Conservation (phyloP, 78 protist species). For the Emiliania huxleyi region DNA sequence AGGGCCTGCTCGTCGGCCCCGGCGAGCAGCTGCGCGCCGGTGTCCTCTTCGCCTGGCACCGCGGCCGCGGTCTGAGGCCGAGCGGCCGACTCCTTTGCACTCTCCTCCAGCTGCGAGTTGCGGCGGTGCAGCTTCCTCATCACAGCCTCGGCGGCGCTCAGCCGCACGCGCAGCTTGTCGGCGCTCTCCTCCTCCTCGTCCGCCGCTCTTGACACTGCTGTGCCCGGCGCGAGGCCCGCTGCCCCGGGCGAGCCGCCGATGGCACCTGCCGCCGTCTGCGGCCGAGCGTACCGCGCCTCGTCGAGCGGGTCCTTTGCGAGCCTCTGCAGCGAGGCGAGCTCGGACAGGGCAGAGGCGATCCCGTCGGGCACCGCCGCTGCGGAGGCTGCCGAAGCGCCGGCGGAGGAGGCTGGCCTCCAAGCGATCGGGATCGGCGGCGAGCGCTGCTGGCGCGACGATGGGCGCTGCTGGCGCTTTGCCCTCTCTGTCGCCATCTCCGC, state of each 20-base stretch:
- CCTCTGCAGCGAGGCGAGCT: not conserved
- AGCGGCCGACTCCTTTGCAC: not conserved
- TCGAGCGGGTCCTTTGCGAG: not conserved
- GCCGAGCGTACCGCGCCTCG: not conserved
- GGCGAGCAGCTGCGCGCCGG: not conserved
- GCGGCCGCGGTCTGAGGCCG: not conserved
- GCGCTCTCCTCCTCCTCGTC: not conserved
- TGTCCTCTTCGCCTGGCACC: not conserved
- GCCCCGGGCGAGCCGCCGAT: not conserved
- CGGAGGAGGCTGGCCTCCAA: no score
- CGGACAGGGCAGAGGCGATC: not conserved
- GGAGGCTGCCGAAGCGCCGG: not conserved
- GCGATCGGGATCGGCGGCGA: no score
- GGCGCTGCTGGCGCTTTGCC: not conserved
- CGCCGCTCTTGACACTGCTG: not conserved
- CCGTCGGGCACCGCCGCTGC: not conserved
- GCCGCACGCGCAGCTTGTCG: not conserved
- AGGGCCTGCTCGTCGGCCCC: slow-evolving; percentile 1
- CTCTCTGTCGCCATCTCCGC: not conserved
- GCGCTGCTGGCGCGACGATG: not conserved
- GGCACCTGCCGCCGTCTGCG: not conserved
- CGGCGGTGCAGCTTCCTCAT: slow-evolving; percentile 7
- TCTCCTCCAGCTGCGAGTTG: not conserved
- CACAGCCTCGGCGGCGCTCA: not conserved
- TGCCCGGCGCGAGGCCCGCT: not conserved